Evolutionary conservation across 2,329 filamentous ascomycete genomes (phyloP).

Genomic region (Lecanosticta acicola): DNA sequence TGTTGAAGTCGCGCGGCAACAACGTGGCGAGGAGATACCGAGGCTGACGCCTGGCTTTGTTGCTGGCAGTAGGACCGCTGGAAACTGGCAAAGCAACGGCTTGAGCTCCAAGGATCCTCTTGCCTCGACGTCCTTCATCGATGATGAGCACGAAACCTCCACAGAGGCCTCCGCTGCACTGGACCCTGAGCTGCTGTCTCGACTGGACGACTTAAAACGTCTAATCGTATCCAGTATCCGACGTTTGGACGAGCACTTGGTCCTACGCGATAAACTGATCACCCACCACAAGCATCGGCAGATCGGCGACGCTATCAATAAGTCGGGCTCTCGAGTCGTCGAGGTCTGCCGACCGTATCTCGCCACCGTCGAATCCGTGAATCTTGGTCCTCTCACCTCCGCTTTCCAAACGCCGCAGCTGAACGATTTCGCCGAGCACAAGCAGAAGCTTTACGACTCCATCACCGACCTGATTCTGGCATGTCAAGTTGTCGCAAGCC

Average conservation of each 20-base stretch:
- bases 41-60: constrained; percentile 93
- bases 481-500: constrained; percentile 87
- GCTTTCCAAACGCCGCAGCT: constrained; percentile 79
- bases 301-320: constrained; percentile 77
- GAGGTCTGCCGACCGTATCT: constrained; percentile 90
- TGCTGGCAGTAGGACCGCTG: constrained; percentile 73
- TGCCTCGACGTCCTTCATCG: constrained; percentile 64
- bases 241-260: constrained; percentile 77
- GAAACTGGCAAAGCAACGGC: constrained; percentile 75
- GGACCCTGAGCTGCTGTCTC: constrained; percentile 71
- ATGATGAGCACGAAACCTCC: constrained; percentile 73
- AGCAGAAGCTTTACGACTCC: constrained; percentile 89
- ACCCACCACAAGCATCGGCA: constrained; percentile 71
- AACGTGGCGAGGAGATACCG: constrained; percentile 86
- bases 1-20: constrained; percentile 88
- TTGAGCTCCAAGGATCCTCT: constrained; percentile 60
- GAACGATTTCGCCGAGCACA: constrained; percentile 80
- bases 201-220: constrained; percentile 78
- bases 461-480: constrained; percentile 82
- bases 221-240: constrained; percentile 81
- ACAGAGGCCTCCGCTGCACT: constrained; percentile 67
- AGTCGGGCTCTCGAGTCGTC: constrained; percentile 69
- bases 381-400: constrained; percentile 71
- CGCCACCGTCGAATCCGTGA: constrained; percentile 82
- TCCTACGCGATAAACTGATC: constrained; percentile 73